Evolutionary conservation across 495 filamentous ascomycete species (phyloP).

Genomic region (Diplogelasinospora grovesii): DNA sequence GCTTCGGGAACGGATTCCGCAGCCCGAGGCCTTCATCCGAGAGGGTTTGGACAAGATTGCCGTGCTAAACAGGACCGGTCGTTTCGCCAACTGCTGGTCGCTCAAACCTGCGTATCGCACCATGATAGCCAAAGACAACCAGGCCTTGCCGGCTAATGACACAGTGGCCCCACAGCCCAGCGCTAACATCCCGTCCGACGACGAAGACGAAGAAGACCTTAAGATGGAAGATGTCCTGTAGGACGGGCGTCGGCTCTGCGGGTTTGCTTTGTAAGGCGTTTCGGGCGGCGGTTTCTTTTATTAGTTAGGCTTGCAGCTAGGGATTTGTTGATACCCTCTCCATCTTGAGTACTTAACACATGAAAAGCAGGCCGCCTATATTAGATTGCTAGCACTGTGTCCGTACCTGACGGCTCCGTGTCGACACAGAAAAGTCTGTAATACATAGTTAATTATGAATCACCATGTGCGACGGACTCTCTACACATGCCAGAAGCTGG

Average conservation of each 20-base stretch:
- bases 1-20: conserved; percentile 61
- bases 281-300: conserved; percentile 6
- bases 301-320: no score
- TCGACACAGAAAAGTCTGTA: no score
- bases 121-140: conserved; percentile 41
- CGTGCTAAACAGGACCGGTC: conserved; percentile 67
- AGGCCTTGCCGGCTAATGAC: conserved; percentile 46
- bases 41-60: conserved; percentile 78
- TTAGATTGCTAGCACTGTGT: no score
- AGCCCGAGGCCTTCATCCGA: conserved; percentile 89
- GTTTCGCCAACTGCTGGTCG: conserved; percentile 77
- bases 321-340: no score
- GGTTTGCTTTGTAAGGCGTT: background rate
- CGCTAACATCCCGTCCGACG: conserved; percentile 47
- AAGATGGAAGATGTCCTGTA: conserved; percentile 69
- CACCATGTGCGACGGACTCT: no score
- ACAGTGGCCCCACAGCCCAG: conserved; percentile 19
- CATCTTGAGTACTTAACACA: no score
- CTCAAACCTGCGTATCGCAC: conserved; percentile 65
- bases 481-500: no score
- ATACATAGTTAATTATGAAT: no score
- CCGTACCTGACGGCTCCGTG: no score
- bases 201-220: conserved; percentile 60
- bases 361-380: no score
- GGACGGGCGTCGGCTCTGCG: background rate